Evolutionary conservation across 192 early-diverging fungal species (phyloP).

Genomic region (Jimgerdemannia lactiflua): DNA sequence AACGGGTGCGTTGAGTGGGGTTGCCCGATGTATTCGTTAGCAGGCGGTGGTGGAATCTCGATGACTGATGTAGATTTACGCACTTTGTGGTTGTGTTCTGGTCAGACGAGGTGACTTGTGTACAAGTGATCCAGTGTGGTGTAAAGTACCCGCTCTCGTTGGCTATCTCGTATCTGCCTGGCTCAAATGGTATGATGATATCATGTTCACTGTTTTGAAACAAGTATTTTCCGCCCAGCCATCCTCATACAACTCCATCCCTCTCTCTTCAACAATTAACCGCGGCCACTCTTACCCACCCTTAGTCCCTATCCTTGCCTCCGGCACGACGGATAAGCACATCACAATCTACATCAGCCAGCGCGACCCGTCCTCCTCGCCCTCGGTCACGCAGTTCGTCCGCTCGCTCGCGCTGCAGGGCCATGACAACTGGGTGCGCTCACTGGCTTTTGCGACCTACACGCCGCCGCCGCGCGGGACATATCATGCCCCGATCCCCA

Average conservation of each 20-base stretch:
- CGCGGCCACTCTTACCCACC: neutral
- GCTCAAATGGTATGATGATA: slow-evolving; percentile 39
- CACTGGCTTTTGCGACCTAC: slow-evolving; percentile 69
- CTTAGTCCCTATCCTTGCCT: slow-evolving; percentile 63
- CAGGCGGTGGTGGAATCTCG: no score
- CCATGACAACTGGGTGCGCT: slow-evolving; percentile 93
- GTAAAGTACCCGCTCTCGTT: slow-evolving; percentile 66
- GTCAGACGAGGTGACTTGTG: slow-evolving; percentile 46
- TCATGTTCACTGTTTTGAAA: no score
- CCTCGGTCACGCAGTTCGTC: no score
- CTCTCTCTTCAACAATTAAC: no score
- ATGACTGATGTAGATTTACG: no score
- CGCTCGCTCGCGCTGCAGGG: slow-evolving; percentile 69
- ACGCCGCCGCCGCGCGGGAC: slow-evolving; percentile 14
- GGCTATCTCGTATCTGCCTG: slow-evolving; percentile 66
- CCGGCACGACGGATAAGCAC: slow-evolving; percentile 80
- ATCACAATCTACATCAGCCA: slow-evolving; percentile 62
- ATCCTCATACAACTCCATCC: no score
- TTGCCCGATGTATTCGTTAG: neutral
- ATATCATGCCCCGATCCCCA: slow-evolving; percentile 7
- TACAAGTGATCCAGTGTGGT: slow-evolving; percentile 70
- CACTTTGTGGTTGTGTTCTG: no score
- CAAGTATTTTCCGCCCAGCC: no score
- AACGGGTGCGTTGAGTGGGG: slow-evolving; percentile 17
- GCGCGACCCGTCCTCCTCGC: slow-evolving; percentile 6